Percentiles rank a stretch among this genome's conserved stretches.
These are phyloP conservation scores for Cutaneotrichosporon cavernicola DNA, from an alignment of 1,284 basidiomycete genomes.

Conservation along the genomic window DNA sequence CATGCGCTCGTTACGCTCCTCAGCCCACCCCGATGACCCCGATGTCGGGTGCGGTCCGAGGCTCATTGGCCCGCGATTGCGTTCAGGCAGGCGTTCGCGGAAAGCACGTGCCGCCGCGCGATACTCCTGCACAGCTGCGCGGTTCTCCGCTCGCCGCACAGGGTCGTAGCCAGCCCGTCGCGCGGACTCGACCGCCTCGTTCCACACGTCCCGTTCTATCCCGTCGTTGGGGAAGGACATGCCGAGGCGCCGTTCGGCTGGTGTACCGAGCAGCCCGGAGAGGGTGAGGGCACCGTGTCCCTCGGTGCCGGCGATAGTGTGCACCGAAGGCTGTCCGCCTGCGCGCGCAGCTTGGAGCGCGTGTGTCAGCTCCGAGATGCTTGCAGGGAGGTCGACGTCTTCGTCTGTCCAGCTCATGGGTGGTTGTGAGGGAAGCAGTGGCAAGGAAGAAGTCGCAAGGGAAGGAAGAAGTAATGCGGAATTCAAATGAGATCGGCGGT, in stretches of 20 bases:
- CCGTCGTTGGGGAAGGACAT: constrained; percentile 18
- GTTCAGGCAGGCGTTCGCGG: constrained; percentile 3
- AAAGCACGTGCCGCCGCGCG: constrained; percentile 8
- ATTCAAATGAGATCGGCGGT: background rate
- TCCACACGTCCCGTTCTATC: constrained; percentile 11
- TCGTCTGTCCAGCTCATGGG: constrained; percentile 13
- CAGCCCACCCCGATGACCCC: background rate
- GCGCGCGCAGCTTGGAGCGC: constrained; percentile 1
- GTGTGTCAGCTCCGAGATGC: constrained; percentile 18
- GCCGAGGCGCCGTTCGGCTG: constrained; percentile 6
- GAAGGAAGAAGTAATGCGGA: background rate
- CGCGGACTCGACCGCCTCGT: constrained; percentile 9
- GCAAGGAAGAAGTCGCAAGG: background rate
- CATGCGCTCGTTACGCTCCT: constrained; percentile 20
- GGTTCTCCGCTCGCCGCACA: background rate
- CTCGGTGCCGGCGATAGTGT: constrained; percentile 1
- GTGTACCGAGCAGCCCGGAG: background rate
- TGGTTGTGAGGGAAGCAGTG: background rate
- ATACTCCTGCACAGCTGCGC: constrained; percentile 6
- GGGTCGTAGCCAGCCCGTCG: constrained; percentile 14
- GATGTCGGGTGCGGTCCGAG: background rate
- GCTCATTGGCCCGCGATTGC: background rate
- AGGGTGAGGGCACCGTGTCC: background rate
- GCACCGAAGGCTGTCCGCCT: background rate
- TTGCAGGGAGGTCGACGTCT: constrained; percentile 20